Evolutionary conservation across 768 basidiomycete genomes (phyloP).

Genomic region (Hebeloma cylindrosporum): DNA sequence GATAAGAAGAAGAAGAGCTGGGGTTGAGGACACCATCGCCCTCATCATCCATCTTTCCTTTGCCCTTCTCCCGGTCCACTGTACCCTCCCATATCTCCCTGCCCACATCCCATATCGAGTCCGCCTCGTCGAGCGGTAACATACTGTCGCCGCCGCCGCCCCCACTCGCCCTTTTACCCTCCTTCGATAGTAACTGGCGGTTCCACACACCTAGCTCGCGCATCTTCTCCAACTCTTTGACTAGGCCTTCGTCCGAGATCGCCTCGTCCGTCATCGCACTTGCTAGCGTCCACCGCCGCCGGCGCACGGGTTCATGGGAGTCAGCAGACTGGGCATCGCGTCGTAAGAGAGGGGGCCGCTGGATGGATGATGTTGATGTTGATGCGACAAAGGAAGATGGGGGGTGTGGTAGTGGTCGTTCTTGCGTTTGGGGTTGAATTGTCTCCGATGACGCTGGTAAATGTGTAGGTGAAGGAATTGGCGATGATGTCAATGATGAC

Average conservation of each 20-base stretch:
- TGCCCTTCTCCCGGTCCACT: too few relatives aligned
- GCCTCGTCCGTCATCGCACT: slow-evolving; percentile 51
- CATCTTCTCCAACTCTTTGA: slow-evolving; percentile 47
- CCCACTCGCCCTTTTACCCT: slow-evolving; percentile 5
- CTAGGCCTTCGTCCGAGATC: slow-evolving; percentile 48
- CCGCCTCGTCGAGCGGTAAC: slow-evolving; percentile 1
- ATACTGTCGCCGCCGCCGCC: slow-evolving; percentile 1
- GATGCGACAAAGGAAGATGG: not conserved
- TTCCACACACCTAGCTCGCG: slow-evolving; percentile 18
- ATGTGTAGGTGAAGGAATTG: not conserved
- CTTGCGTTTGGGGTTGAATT: not conserved
- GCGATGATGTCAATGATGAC: too few relatives aligned
- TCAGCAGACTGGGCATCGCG: slow-evolving; percentile 8
- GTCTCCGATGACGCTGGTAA: not conserved
- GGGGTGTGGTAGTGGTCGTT: not conserved
- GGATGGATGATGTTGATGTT: not conserved
- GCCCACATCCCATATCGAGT: slow-evolving; percentile 8
- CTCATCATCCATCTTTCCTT: not conserved
- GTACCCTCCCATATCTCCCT: slow-evolving; percentile 18
- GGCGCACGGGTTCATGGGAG: slow-evolving; percentile 5
- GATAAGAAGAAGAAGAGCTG: too few relatives aligned
- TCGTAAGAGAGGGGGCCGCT: slow-evolving; percentile 12
- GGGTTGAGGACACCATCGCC: not conserved
- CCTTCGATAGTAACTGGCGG: not conserved
- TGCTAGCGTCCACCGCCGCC: slow-evolving; percentile 39